Conservation (phyloP, 495 filamentous ascomycete species). For the Daldinia bambusicola region DNA sequence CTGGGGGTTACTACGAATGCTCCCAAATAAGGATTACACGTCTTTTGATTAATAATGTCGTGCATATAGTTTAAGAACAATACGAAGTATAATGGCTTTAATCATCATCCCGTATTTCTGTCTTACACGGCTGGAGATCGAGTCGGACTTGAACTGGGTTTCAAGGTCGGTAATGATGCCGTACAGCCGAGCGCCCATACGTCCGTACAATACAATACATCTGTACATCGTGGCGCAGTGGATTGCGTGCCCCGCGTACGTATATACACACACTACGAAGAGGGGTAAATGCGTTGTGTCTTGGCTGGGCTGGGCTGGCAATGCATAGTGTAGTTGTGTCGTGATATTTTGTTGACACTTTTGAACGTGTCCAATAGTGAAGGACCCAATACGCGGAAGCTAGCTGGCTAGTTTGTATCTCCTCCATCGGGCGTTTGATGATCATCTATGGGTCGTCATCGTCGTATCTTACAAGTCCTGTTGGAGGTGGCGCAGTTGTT, state of each 20-base stretch:
- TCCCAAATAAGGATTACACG: neutral
- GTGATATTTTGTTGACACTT: neutral
- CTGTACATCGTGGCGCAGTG: slow-evolving; percentile 17
- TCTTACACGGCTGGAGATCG: neutral
- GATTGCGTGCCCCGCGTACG: slow-evolving; percentile 5
- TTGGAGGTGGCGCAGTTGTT: slow-evolving; percentile 38
- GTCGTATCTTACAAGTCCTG: slow-evolving; percentile 17
- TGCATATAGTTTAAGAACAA: neutral
- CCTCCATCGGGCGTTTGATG: neutral
- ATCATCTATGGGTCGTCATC: slow-evolving; percentile 24
- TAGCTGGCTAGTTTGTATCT: neutral
- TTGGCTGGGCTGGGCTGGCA: no score
- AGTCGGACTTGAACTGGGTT: neutral
- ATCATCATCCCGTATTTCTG: no score
- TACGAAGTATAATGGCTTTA: neutral
- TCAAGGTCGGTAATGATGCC: neutral
- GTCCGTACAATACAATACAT: neutral
- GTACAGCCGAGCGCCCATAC: slow-evolving; percentile 1
- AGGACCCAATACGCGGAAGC: neutral
- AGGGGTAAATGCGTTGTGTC: neutral
- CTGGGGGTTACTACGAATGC: neutral
- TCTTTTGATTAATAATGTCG: slow-evolving; percentile 12
- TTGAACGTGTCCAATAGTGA: neutral
- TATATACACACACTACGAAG: neutral
- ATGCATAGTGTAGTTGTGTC: neutral